Evolutionary conservation across 2,329 filamentous ascomycete species (phyloP).

Genomic region (Aspergillus candidus): DNA sequence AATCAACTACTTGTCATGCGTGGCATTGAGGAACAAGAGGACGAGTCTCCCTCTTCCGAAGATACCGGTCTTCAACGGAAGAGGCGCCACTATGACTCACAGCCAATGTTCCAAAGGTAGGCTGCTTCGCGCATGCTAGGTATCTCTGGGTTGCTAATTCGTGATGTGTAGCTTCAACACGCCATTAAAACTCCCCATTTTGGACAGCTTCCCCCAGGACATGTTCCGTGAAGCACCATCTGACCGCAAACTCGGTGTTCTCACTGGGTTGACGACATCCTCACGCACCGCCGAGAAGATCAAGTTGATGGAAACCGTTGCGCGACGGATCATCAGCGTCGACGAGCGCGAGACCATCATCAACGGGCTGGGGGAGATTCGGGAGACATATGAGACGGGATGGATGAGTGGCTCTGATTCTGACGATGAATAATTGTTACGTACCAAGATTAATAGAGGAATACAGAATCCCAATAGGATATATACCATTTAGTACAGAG

Average conservation of each 20-base stretch:
- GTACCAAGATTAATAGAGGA: neutral
- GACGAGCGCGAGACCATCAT: slow-evolving; percentile 80
- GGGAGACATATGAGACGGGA: slow-evolving; percentile 82
- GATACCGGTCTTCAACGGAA: slow-evolving; percentile 26
- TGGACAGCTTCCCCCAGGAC: slow-evolving; percentile 73
- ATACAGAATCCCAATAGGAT: neutral
- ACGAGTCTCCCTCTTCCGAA: slow-evolving; percentile 9
- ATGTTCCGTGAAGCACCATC: slow-evolving; percentile 55
- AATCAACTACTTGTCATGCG: slow-evolving; percentile 32
- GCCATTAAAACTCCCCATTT: slow-evolving; percentile 62
- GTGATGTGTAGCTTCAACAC: slow-evolving; percentile 27
- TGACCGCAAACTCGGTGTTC: slow-evolving; percentile 42
- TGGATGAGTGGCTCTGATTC: slow-evolving; percentile 64
- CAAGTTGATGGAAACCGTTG: slow-evolving; percentile 58
- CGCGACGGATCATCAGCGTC: slow-evolving; percentile 56
- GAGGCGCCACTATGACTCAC: slow-evolving; percentile 27
- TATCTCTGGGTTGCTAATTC: slow-evolving; percentile 5
- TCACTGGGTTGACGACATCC: slow-evolving; percentile 63
- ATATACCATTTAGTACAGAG: too few relatives aligned
- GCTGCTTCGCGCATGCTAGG: neutral
- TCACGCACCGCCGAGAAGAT: slow-evolving; percentile 65
- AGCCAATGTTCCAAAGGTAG: slow-evolving; percentile 31
- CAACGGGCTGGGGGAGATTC: slow-evolving; percentile 74
- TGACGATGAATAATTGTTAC: slow-evolving; percentile 33
- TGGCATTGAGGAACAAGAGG: slow-evolving; percentile 15